Base-by-base conservation (phyloP, 2,329 filamentous ascomycete species). In the Neoscytalidium dimidiatum region DNA sequence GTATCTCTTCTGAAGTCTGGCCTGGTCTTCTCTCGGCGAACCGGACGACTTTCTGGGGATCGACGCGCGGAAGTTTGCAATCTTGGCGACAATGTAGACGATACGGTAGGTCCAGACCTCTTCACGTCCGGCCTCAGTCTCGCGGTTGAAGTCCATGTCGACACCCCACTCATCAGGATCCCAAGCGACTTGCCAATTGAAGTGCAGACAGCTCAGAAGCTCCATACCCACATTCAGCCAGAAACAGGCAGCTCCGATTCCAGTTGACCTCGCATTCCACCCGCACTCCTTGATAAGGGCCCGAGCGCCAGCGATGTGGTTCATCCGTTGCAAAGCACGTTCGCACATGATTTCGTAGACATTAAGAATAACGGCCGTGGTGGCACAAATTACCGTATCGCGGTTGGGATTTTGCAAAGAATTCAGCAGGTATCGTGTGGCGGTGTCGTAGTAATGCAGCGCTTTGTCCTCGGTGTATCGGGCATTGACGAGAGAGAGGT, bases 151-250 rank as follows among this genome's bases (percentile, higher is more conserved):
- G 70, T 90, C 85, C 83, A 95, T 88, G 71, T 96, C 89, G 19
- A 97, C 83, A 1, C 91, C 91, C 94, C 94, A 97, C 11, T 92
- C 87, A 70, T 97, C 92, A 0, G 93, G 94, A 62, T 96, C 88
- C 92, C 93, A 97, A 0, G 92, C 89, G 13, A 92, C 87, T 69
- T 89, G 86, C 90, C 92, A 96, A 74, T 94, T 93, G 77, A 92
- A 92, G 69, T 92, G 90, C 17, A 97, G 82, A 75, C 93, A 97
- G 68, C 88, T 92, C 29, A 97, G 82, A n/a, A 97, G 83, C 75
- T 98, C 94, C 84, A 97, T 90, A 17, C 90, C 90, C 17, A 96
- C 88, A 71, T 96, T 97, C 41, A 97, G 82, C 94, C 94, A 97
- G 79, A 97, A 97, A 76, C 94, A 97, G 0, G 94, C 92, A 0